Conservation (phyloP, 164 flowering plant species). For the Litsea cubeba region DNA sequence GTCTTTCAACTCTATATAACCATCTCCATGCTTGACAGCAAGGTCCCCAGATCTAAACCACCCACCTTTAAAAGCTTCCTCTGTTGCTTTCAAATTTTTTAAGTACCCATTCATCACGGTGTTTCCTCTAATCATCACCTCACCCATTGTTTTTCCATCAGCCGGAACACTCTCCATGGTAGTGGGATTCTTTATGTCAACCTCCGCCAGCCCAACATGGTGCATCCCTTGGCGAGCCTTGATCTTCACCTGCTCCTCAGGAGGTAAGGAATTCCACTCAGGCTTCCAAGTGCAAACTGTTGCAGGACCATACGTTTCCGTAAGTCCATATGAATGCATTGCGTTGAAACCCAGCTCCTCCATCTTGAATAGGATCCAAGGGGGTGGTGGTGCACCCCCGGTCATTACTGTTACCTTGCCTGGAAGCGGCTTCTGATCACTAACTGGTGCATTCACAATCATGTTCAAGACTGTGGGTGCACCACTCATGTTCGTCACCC, state of each 20-base stretch:
- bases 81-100: slow-evolving; percentile 36
- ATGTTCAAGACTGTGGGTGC: slow-evolving; percentile 67
- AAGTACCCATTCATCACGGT: slow-evolving; percentile 69
- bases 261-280: slow-evolving; percentile 29
- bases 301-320: slow-evolving; percentile 67
- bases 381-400: slow-evolving; percentile 50
- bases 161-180: slow-evolving; percentile 56
- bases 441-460: slow-evolving; percentile 36
- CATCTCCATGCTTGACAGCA: slow-evolving; percentile 45
- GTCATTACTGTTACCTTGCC: slow-evolving; percentile 38
- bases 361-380: slow-evolving; percentile 27
- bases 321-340: slow-evolving; percentile 56
- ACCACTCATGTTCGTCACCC: slow-evolving; percentile 73
- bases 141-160: slow-evolving; percentile 62
- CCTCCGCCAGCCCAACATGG: slow-evolving; percentile 36
- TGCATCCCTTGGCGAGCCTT: slow-evolving; percentile 32
- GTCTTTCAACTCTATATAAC: slow-evolving; percentile 52
- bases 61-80: slow-evolving; percentile 50
- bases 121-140: slow-evolving; percentile 72
- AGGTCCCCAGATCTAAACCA: slow-evolving; percentile 65
- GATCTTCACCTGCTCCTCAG: slow-evolving; percentile 16
- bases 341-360: slow-evolving; percentile 49
- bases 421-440: slow-evolving; percentile 23
- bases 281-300: slow-evolving; percentile 38
- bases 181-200: slow-evolving; percentile 58